These are phyloP conservation scores for Fusarium brachygibbosum DNA, from an alignment of 2,329 filamentous ascomycete species.

Conservation along the genomic window DNA sequence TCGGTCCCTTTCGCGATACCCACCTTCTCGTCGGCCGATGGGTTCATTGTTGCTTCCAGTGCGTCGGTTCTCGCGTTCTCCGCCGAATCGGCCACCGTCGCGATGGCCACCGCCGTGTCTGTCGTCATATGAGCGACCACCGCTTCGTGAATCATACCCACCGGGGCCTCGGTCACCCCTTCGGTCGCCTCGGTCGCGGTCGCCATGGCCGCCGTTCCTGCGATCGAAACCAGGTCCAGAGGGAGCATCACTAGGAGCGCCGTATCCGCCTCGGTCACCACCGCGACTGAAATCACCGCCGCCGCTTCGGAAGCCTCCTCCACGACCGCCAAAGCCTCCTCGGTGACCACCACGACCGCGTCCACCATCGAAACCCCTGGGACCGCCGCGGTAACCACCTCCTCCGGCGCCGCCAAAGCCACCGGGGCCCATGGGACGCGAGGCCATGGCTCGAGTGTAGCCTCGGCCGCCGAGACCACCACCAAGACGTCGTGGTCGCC, in stretches of 20 bases:
- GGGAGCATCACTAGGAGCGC: conserved; percentile 70
- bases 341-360: conserved; percentile 61
- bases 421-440: conserved; percentile 76
- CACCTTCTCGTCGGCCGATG: conserved; percentile 75
- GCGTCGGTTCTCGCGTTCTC: conserved; percentile 63
- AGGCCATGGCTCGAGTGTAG: conserved; percentile 85
- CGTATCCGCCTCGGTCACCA: conserved; percentile 63
- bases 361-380: conserved; percentile 62
- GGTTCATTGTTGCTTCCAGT: conserved; percentile 89
- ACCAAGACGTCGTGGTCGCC: conserved; percentile 91
- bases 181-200: conserved; percentile 56
- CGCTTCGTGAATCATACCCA: conserved; percentile 68
- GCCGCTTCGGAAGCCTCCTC: conserved; percentile 66
- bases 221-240: conserved; percentile 69
- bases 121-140: conserved; percentile 73
- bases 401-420: conserved; percentile 68
- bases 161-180: conserved; percentile 66
- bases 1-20: conserved; percentile 65
- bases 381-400: conserved; percentile 65
- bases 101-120: conserved; percentile 65
- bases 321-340: conserved; percentile 68
- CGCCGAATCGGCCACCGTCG: conserved; percentile 53
- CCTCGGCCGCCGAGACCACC: conserved; percentile 92
- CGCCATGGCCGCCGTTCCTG: conserved; percentile 60
- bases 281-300: conserved; percentile 57